Evolutionary conservation across 2,329 filamentous ascomycete genomes (phyloP), one percentile per base, ranked within the genome.

Genomic region (Aspergillus sp.): DNA sequence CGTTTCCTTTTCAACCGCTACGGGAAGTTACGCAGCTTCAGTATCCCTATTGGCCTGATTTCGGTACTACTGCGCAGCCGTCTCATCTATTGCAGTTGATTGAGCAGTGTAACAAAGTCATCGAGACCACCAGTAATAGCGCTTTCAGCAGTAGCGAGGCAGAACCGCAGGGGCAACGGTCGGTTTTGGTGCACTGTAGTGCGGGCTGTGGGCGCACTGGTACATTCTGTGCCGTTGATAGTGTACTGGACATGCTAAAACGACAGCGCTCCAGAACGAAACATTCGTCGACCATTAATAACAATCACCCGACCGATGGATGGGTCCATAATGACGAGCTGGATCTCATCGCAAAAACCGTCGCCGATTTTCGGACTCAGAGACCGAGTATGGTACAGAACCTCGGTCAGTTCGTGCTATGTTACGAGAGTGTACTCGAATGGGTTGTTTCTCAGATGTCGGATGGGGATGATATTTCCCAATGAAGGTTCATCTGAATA

Each of bases 351-450:
- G 84, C 88, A 53, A 84, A 83, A 64, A 93, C 90, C 0, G 91
- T 98, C 1, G 86, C 93, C 58, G 90, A 96, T 59, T 95, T 98
- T 67, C 78, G 93, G 48, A 75, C 79, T 43, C 93, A 98, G 71
- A 77, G 93, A 55, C 72, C 96, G 17, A 96, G 90, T 68, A 98
- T 97, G 90, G 91, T 98, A 39, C 93, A 97, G 69, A 96, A 86
- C 60, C 72, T 97, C 49, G 78, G 88, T 51, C 93, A 98, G 66
- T 97, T 86, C 70, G 91, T 96, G 44, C 81, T 98, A 30, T 98
- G 93, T 68, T 98, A 98, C 67, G 93, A 98, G 73, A 94, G 88
- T 37, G 79, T 97, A 5, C 73, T 94, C 47, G 91, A 97, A 69
- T 98, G 91, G 90, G 69, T 93, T 23, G 74, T 76, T 9, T 52